These are phyloP conservation scores for Filobasidium wieringae DNA, from an alignment of 768 basidiomycete species.

Conservation along the genomic window DNA sequence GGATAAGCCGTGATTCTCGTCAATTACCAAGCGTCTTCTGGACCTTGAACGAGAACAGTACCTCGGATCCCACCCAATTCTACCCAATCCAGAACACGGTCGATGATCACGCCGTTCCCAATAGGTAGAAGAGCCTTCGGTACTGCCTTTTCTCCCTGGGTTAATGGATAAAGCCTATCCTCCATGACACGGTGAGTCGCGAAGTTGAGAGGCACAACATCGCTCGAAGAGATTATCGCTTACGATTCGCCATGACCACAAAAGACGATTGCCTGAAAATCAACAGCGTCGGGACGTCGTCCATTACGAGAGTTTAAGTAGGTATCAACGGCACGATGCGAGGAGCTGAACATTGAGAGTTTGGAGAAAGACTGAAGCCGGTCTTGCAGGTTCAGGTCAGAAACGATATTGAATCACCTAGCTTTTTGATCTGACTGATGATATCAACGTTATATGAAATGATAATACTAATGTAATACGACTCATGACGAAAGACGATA, in stretches of 20 bases:
- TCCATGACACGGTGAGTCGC: constrained; percentile 16
- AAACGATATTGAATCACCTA: too few species aligned
- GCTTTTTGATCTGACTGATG: too few species aligned
- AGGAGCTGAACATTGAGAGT: background rate
- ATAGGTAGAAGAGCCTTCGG: constrained; percentile 81
- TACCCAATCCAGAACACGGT: constrained; percentile 72
- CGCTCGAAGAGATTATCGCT: constrained; percentile 24
- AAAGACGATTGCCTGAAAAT: constrained; percentile 78
- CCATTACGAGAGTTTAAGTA: background rate
- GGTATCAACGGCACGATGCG: background rate
- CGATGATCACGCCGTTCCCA: constrained; percentile 75
- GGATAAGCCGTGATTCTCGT: background rate
- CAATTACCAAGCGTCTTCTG: too few species aligned
- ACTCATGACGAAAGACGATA: too few species aligned
- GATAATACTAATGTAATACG: too few species aligned
- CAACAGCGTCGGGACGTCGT: constrained; percentile 28
- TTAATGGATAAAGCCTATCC: constrained; percentile 34
- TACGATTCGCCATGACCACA: constrained; percentile 90
- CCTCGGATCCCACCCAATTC: constrained; percentile 77
- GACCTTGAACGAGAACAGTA: constrained; percentile 32
- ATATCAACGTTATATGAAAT: too few species aligned
- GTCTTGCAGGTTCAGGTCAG: background rate
- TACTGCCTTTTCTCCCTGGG: constrained; percentile 50
- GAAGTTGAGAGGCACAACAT: constrained; percentile 14
- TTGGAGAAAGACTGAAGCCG: background rate